Conservation (phyloP, 1,139 yeast genomes). For the Geotrichum klebahnii region DNA sequence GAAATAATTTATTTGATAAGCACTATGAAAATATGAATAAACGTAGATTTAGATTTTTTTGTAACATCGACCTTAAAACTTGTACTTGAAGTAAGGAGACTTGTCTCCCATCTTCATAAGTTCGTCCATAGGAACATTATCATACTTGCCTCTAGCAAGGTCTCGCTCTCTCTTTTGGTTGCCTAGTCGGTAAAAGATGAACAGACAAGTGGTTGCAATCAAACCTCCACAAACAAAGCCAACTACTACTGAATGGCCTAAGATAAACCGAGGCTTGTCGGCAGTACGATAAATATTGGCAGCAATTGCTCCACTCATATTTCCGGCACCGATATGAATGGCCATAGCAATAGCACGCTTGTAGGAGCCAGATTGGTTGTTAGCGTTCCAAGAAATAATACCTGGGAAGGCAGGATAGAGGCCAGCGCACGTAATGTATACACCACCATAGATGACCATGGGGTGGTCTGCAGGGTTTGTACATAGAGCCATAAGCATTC, state of each 20-base stretch:
- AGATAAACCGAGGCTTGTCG: constrained; percentile 36
- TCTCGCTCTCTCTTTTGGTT: constrained; percentile 31
- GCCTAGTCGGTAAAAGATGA: constrained; percentile 27
- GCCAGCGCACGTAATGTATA: constrained; percentile 39
- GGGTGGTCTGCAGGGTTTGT: constrained; percentile 18
- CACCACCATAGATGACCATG: constrained; percentile 36
- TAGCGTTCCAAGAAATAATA: constrained; percentile 41
- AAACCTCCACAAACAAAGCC: constrained; percentile 23
- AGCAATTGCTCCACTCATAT: constrained; percentile 42
- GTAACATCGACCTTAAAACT: too few species aligned
- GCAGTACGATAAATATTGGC: constrained; percentile 38
- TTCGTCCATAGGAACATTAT: constrained; percentile 31
- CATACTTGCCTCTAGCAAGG: constrained; percentile 34
- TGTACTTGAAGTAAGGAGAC: constrained; percentile 18
- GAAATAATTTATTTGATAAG: too few species aligned
- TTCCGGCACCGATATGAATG: constrained; percentile 43
- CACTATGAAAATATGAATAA: too few species aligned
- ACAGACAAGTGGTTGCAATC: constrained; percentile 17
- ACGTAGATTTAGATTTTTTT: too few species aligned
- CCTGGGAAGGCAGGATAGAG: constrained; percentile 41
- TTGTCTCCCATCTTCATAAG: constrained; percentile 39
- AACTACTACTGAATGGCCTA: constrained; percentile 37
- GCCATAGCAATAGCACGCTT: constrained; percentile 45
- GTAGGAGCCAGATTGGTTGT: constrained; percentile 40
- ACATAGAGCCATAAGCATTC: constrained; percentile 37